A percentile compares a stretch with the other conserved stretches of the same genome.
phyloP scores from a whole-genome alignment of 257 asterid species.

The Craterostigma plantagineum region DNA sequence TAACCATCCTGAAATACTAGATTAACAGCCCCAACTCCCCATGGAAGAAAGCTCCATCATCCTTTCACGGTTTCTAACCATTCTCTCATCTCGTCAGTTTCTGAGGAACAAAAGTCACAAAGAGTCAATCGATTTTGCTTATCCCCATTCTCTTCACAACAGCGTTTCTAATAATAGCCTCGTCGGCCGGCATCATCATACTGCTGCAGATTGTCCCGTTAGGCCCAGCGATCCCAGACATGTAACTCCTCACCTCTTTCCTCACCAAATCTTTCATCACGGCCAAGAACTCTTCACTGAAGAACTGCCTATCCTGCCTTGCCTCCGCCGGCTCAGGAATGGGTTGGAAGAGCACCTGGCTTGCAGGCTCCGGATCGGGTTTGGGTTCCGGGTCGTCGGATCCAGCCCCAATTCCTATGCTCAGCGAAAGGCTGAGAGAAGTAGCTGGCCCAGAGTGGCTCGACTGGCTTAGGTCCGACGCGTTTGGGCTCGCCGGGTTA shows the following conservation, averaged over 20 bases:
- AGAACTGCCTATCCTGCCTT: not conserved
- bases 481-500: constrained; percentile 43
- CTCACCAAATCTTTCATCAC: constrained; percentile 5
- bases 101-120: too few relatives aligned
- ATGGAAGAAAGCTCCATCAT: too few relatives aligned
- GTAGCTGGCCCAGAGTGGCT: constrained; percentile 27
- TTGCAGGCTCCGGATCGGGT: not conserved
- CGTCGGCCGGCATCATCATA: too few relatives aligned
- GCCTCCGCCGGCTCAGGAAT: not conserved
- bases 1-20: too few relatives aligned
- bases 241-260: constrained; percentile 4
- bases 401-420: constrained; percentile 14
- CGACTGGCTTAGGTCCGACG: constrained; percentile 45
- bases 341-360: not conserved
- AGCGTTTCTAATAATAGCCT: too few relatives aligned
- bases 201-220: too few relatives aligned
- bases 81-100: too few relatives aligned
- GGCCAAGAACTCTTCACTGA: not conserved
- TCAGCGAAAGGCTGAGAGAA: constrained; percentile 29
- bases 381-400: not conserved
- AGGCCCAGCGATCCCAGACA: not conserved
- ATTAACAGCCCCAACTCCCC: too few relatives aligned
- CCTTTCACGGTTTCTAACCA: too few relatives aligned
- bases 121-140: too few relatives aligned
- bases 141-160: too few relatives aligned